Conservation (phyloP, 257 asterid species). For the Nicotiana obtusifolia region DNA sequence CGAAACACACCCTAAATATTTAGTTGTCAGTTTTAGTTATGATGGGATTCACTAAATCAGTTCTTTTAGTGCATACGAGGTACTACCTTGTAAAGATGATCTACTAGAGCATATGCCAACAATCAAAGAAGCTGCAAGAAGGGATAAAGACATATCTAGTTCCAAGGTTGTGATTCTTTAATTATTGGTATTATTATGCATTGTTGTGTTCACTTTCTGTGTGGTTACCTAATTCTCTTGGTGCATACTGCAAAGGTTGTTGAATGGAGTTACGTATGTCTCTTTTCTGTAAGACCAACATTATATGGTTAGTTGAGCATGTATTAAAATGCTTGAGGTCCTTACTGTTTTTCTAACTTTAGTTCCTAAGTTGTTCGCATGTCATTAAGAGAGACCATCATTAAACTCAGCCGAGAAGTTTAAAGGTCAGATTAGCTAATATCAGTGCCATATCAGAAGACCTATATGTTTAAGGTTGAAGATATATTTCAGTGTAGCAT, state of each 20-base stretch:
- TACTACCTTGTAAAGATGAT: constrained; percentile 53
- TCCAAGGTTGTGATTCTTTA: constrained; percentile 39
- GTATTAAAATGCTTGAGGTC: background rate
- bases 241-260: background rate
- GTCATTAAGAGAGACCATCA: background rate
- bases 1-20: background rate
- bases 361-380: background rate
- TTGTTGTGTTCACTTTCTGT: background rate
- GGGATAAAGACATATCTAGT: constrained; percentile 50
- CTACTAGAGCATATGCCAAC: constrained; percentile 46
- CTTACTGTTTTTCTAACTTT: background rate
- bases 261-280: background rate
- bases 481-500: background rate
- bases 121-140: constrained; percentile 38
- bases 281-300: background rate
- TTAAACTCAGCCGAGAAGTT: background rate
- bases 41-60: constrained; percentile 13
- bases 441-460: background rate
- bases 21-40: background rate
- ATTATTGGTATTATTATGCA: constrained; percentile 7
- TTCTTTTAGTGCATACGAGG: constrained; percentile 43
- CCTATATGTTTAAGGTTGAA: background rate
- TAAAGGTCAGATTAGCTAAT: background rate
- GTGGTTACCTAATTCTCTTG: background rate
- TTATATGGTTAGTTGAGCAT: background rate